Conservation (phyloP, 768 basidiomycete species). For the Suillus subaureus region DNA sequence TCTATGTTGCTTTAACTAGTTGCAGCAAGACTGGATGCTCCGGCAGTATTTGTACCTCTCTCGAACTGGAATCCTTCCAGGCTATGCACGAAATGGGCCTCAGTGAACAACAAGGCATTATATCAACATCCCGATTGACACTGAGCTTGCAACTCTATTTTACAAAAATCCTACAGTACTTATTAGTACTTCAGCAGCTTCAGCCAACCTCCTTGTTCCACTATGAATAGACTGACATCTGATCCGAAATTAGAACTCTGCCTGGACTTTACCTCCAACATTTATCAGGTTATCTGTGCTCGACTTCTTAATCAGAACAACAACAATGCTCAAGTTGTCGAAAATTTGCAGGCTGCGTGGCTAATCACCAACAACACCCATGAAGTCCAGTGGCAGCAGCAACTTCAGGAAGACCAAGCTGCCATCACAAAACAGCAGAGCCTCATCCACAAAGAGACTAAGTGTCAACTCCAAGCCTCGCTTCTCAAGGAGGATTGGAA, state of each 20-base stretch:
- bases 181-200: too few relatives aligned
- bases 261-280: not conserved
- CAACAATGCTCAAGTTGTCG: not conserved
- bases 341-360: not conserved
- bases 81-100: too few relatives aligned
- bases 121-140: too few relatives aligned
- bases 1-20: conserved; percentile 91
- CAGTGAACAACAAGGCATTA: too few relatives aligned
- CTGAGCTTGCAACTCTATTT: too few relatives aligned
- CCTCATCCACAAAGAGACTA: too few relatives aligned
- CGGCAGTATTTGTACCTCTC: conserved; percentile 84
- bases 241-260: not conserved
- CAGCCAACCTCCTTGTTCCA: too few relatives aligned
- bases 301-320: not conserved
- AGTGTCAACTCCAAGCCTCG: too few relatives aligned
- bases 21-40: conserved; percentile 85
- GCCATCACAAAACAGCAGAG: too few relatives aligned
- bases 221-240: not conserved
- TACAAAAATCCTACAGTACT: too few relatives aligned
- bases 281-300: not conserved
- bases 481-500: not conserved
- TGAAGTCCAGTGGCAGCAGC: not conserved
- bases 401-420: not conserved
- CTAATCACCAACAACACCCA: not conserved
- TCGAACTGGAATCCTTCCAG: conserved; percentile 43